Percentiles rank a stretch among this genome's conserved stretches.
These are phyloP conservation scores for Neurospora hispaniola DNA, from an alignment of 495 filamentous ascomycete genomes.

Conservation along the genomic window DNA sequence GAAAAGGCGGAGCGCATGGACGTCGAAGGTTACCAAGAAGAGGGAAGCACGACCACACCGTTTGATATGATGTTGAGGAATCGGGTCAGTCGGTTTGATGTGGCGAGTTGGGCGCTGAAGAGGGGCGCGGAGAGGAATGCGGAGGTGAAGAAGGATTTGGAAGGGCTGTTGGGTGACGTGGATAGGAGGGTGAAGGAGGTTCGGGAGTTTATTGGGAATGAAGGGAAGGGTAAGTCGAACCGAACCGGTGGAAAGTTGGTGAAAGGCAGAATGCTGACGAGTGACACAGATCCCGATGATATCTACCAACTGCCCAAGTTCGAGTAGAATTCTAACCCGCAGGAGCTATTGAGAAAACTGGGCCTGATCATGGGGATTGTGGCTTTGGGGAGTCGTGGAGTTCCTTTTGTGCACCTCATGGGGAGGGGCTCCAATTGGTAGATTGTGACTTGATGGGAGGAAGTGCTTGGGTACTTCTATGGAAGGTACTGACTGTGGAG, in stretches of 20 bases:
- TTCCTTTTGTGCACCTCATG: neutral
- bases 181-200: slow-evolving; percentile 39
- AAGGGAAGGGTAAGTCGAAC: slow-evolving; percentile 31
- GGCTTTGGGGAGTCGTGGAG: neutral
- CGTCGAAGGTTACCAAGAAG: slow-evolving; percentile 57
- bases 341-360: neutral
- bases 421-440: neutral
- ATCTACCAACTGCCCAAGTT: slow-evolving; percentile 21
- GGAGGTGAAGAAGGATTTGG: slow-evolving; percentile 37
- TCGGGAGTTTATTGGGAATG: slow-evolving; percentile 44
- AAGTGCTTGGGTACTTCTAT: too few species aligned
- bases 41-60: slow-evolving; percentile 62
- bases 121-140: slow-evolving; percentile 28
- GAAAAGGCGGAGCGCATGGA: slow-evolving; percentile 38
- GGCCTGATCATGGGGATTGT: neutral
- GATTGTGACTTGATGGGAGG: too few species aligned
- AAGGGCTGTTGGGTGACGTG: slow-evolving; percentile 38
- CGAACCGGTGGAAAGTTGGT: too few species aligned
- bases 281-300: slow-evolving; percentile 39
- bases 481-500: too few species aligned
- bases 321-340: neutral
- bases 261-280: neutral
- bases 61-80: slow-evolving; percentile 70
- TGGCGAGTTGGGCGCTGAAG: slow-evolving; percentile 46
- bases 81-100: slow-evolving; percentile 50